These are phyloP conservation scores for Trichoderma citrinoviride DNA, from an alignment of 2,329 filamentous ascomycete genomes.

Conservation along the genomic window DNA sequence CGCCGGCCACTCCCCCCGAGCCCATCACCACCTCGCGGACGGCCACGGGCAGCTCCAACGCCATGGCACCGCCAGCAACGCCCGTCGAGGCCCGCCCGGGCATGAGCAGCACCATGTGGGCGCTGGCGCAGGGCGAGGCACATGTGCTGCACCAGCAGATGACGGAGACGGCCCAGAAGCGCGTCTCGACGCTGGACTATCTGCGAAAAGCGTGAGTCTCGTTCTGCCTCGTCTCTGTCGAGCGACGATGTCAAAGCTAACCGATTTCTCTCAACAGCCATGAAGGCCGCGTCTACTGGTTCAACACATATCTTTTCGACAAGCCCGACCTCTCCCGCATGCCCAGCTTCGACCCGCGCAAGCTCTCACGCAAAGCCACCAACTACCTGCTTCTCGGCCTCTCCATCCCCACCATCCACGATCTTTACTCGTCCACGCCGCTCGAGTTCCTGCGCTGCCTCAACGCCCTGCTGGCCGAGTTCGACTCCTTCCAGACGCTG, in stretches of 20 bases:
- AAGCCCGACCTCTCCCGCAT: constrained; percentile 75
- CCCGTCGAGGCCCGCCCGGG: constrained; percentile 14
- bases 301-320: constrained; percentile 93
- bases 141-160: constrained; percentile 60
- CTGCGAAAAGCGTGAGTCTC: constrained; percentile 80
- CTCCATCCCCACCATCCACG: constrained; percentile 83
- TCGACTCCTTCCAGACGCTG: constrained; percentile 87
- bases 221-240: not conserved
- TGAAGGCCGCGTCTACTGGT: constrained; percentile 94
- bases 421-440: constrained; percentile 76
- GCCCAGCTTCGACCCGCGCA: constrained; percentile 80
- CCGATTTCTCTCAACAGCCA: constrained; percentile 58
- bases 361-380: constrained; percentile 83
- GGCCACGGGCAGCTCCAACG: constrained; percentile 9
- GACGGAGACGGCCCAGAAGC: constrained; percentile 83
- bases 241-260: not conserved
- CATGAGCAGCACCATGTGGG: constrained; percentile 27
- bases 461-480: constrained; percentile 82
- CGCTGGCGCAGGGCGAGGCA: constrained; percentile 44
- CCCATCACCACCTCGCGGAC: constrained; percentile 20
- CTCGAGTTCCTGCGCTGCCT: constrained; percentile 84
- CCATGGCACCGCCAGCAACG: constrained; percentile 27
- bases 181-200: constrained; percentile 92
- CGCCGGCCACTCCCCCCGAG: constrained; percentile 23
- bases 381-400: constrained; percentile 92